phyloP scores from a whole-genome alignment of 2,329 filamentous ascomycete species.

The Madurella fahalii region DNA sequence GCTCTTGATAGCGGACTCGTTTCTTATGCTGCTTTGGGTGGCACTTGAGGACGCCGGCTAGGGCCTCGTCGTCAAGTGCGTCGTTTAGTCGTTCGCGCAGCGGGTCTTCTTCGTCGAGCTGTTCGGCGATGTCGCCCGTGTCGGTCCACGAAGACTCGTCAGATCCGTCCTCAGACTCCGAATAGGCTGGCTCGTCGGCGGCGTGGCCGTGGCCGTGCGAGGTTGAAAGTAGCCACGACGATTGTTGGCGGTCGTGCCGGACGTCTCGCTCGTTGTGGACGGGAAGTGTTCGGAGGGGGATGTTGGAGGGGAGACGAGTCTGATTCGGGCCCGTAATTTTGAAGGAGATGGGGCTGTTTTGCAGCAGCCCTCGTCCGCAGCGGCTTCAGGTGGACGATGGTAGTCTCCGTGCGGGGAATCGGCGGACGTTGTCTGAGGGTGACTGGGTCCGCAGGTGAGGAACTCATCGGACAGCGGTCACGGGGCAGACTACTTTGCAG shows the following conservation, averaged over 20 bases:
- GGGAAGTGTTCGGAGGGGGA: conserved; percentile 76
- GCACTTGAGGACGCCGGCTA: conserved; percentile 48
- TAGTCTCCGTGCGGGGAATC: background rate
- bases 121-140: conserved; percentile 91
- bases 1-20: conserved; percentile 64
- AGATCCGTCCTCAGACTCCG: conserved; percentile 59
- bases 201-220: conserved; percentile 45
- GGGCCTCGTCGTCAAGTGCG: conserved; percentile 60
- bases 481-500: background rate
- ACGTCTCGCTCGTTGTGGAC: conserved; percentile 28
- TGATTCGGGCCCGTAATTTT: conserved; percentile 77
- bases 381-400: conserved; percentile 16
- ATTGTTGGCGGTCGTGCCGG: conserved; percentile 38
- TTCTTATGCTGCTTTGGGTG: conserved; percentile 46
- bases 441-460: conserved; percentile 18
- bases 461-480: conserved; percentile 19
- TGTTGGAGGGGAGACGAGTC: conserved; percentile 72
- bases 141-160: conserved; percentile 73
- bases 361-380: conserved; percentile 67
- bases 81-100: conserved; percentile 65
- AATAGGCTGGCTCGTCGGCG: conserved; percentile 43
- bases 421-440: conserved; percentile 1
- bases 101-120: conserved; percentile 79
- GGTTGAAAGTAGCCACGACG: conserved; percentile 43
- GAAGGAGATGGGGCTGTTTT: conserved; percentile 70